Base-by-base conservation (phyloP, 495 filamentous ascomycete genomes). In the Xylaria bambusicola region DNA sequence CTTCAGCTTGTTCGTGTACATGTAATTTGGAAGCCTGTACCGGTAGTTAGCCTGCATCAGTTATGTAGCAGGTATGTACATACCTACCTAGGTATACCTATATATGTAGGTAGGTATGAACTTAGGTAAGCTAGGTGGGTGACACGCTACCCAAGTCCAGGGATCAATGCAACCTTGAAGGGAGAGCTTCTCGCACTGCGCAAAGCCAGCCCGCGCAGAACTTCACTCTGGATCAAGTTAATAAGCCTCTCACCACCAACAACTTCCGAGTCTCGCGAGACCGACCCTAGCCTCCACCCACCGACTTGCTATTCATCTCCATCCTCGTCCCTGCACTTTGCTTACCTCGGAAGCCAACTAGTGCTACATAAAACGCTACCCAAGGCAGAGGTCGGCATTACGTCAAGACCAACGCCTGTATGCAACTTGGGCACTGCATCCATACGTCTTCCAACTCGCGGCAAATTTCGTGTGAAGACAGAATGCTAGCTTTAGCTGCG, bases 141-240 rank as follows among this genome's bases (percentile, higher is more conserved):
- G n/a, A n/a, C n/a, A n/a, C n/a, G n/a, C n/a, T n/a, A n/a, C n/a
- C n/a, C n/a, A n/a, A n/a, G n/a, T n/a, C n/a, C n/a, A n/a, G n/a
- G n/a, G n/a, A n/a, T n/a, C n/a, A n/a, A n/a, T n/a, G n/a, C n/a
- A n/a, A n/a, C n/a, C n/a, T n/a, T n/a, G n/a, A n/a, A 36, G 35
- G 36, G 35, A 4, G 15, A 40, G 44, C 53, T 57, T 38, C 20
- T 40, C 33, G 55, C 45, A 57, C 33, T 57, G 55, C 55, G 55
- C 55, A 49, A 40, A 47, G 13, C 42, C 33, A 13, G 18, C 24
- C 29, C 42, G 46, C 46, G 45, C 38, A 51, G n/a, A 58, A 50
- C 9, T 26, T 29, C n/a, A 26, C 35, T 35, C 26, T 17, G 53
- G 29, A 36, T 56, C 49, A 40, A 24, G 9, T 40, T 36, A 7